A percentile compares a stretch with the other conserved stretches of the same genome.
Conservation (phyloP, 202 grass and related monocot genomes). For the Hordeum pubiflorum region DNA sequence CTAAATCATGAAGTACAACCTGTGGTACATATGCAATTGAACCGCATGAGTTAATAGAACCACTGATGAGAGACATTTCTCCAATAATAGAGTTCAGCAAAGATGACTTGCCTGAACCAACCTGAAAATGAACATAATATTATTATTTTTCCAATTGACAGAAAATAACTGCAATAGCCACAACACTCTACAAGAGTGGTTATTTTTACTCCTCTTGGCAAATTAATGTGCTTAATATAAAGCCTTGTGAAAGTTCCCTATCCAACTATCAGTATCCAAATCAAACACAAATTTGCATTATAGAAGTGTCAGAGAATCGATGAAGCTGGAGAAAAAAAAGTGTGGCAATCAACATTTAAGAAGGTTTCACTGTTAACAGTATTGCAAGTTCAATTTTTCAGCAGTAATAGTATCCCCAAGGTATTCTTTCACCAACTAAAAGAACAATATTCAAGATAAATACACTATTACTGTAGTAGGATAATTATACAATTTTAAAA, state of each 20-base stretch:
- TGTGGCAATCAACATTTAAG: not conserved
- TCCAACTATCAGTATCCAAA: not conserved
- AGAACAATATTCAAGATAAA: constrained; percentile 17
- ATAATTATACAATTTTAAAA: not conserved
- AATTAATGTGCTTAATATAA: not conserved
- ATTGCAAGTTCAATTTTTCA: constrained; percentile 10
- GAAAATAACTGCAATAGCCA: constrained; percentile 2
- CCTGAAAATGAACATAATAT: constrained; percentile 42
- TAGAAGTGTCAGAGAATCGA: not conserved
- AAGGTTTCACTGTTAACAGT: not conserved
- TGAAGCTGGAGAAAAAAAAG: not conserved
- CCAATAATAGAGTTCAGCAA: constrained; percentile 83
- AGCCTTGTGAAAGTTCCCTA: not conserved
- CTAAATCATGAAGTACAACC: constrained; percentile 38
- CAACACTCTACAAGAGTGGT: not conserved
- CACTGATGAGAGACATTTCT: constrained; percentile 57
- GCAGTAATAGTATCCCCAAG: not conserved
- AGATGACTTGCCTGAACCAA: constrained; percentile 95
- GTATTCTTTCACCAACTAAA: constrained; percentile 17
- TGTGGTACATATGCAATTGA: constrained; percentile 84
- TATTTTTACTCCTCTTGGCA: not conserved
- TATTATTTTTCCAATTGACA: constrained; percentile 1
- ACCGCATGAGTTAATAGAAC: constrained; percentile 45
- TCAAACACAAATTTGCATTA: not conserved
- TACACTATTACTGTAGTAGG: not conserved